Conservation (phyloP, 306 rosid species). For the Acmispon strigosus region DNA sequence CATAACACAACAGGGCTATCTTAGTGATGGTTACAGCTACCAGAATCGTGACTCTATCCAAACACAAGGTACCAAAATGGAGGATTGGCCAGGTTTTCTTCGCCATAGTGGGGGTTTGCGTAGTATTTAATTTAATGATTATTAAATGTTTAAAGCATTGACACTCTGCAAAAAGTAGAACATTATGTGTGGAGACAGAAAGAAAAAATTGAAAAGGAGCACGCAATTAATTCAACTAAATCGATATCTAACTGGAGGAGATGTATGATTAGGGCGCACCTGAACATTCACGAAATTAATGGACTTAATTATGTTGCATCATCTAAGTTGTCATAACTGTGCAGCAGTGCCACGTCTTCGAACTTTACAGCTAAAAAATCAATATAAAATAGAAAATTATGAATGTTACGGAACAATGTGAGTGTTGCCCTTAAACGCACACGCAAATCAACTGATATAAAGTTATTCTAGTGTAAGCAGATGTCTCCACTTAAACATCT, state of each 20-base stretch:
- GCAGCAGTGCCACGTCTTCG: neutral
- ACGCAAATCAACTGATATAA: too few relatives aligned
- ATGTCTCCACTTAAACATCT: too few relatives aligned
- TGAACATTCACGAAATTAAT: slow-evolving; percentile 16
- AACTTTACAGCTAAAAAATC: slow-evolving; percentile 10
- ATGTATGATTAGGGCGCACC: slow-evolving; percentile 22
- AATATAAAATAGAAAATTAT: neutral
- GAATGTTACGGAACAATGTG: too few relatives aligned
- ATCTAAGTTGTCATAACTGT: slow-evolving; percentile 6
- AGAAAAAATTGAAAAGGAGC: neutral
- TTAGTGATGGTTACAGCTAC: slow-evolving; percentile 36
- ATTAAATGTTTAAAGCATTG: slow-evolving; percentile 15
- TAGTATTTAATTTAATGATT: slow-evolving; percentile 6
- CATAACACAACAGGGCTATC: neutral
- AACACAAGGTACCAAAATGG: slow-evolving; percentile 24
- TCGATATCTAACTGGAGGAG: slow-evolving; percentile 16
- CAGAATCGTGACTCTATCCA: slow-evolving; percentile 31
- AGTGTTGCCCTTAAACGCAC: too few relatives aligned
- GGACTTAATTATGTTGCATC: slow-evolving; percentile 8
- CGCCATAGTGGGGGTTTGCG: slow-evolving; percentile 11
- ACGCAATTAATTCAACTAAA: slow-evolving; percentile 10
- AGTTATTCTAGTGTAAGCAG: too few relatives aligned
- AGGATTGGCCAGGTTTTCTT: slow-evolving; percentile 27
- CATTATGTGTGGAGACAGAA: slow-evolving; percentile 5
- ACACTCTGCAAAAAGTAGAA: slow-evolving; percentile 26